Conservation (phyloP, 2,329 filamentous ascomycete genomes). For the Seiridium unicorne region DNA sequence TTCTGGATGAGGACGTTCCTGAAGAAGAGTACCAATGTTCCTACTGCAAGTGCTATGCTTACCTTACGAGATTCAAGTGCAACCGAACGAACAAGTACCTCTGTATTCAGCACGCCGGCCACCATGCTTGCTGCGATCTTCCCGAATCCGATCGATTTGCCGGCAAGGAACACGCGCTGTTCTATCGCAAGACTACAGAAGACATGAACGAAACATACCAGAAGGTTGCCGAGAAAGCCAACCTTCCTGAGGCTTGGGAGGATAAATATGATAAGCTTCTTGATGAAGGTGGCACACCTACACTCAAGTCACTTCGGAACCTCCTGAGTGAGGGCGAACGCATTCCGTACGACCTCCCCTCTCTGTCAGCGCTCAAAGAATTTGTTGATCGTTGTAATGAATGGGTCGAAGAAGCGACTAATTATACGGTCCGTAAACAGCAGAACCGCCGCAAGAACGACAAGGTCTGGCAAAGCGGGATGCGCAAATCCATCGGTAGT, state of each 20-base stretch:
- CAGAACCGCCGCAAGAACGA: constrained; percentile 96
- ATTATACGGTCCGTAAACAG: constrained; percentile 95
- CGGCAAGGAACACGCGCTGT: constrained; percentile 70
- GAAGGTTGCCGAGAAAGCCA: constrained; percentile 83
- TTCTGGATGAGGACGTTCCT: constrained; percentile 72
- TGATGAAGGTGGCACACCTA: constrained; percentile 79
- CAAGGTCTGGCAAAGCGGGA: constrained; percentile 75
- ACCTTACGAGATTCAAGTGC: constrained; percentile 87
- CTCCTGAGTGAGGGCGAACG: constrained; percentile 92
- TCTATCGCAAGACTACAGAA: constrained; percentile 75
- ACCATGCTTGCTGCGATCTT: constrained; percentile 75
- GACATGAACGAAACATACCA: constrained; percentile 64
- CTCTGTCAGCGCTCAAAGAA: constrained; percentile 75
- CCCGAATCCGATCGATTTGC: constrained; percentile 65
- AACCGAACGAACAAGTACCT: constrained; percentile 76
- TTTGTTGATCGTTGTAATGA: constrained; percentile 97
- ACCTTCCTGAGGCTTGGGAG: constrained; percentile 83
- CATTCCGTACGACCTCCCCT: constrained; percentile 86
- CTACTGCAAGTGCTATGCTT: constrained; percentile 90
- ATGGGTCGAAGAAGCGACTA: constrained; percentile 96
- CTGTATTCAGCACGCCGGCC: constrained; percentile 80
- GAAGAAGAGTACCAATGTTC: constrained; percentile 93
- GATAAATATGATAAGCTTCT: constrained; percentile 84
- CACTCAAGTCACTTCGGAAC: constrained; percentile 80
- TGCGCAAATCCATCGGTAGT: constrained; percentile 64